phyloP scores from a whole-genome alignment of 139 green algal genomes.

The Desmodesmus armatus region DNA sequence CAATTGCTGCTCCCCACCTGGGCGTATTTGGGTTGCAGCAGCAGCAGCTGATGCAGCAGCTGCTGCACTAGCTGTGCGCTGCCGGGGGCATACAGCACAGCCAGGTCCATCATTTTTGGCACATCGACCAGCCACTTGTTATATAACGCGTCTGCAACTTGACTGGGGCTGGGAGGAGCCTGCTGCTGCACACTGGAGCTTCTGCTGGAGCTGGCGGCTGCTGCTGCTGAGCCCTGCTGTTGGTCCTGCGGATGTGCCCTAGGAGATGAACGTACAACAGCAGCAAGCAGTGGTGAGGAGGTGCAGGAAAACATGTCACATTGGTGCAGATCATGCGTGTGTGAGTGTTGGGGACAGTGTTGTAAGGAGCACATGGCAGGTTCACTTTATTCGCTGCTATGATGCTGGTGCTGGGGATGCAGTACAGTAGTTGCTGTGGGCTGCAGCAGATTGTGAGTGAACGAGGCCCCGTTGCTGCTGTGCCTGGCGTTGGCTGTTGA shows the following conservation, averaged over 20 bases:
- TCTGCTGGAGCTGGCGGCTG: neutral
- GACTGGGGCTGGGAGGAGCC: neutral
- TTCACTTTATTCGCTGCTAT: too few relatives aligned
- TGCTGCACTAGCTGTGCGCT: slow-evolving; percentile 61
- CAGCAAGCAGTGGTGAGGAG: too few relatives aligned
- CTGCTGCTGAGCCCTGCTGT: slow-evolving; percentile 12
- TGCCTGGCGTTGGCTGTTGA: too few relatives aligned
- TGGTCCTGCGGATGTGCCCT: slow-evolving; percentile 9
- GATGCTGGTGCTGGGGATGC: too few relatives aligned
- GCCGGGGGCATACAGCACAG: slow-evolving; percentile 69
- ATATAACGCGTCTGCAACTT: slow-evolving; percentile 61
- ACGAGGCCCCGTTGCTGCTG: too few relatives aligned
- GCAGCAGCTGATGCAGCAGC: slow-evolving; percentile 68
- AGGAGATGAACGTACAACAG: neutral
- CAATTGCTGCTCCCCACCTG: slow-evolving; percentile 22
- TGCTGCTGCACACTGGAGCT: too few relatives aligned
- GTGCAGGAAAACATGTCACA: too few relatives aligned
- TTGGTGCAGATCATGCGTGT: too few relatives aligned
- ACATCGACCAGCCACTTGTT: slow-evolving; percentile 72
- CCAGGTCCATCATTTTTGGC: slow-evolving; percentile 82
- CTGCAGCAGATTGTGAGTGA: too few relatives aligned
- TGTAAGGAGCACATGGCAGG: too few relatives aligned
- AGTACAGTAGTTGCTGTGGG: too few relatives aligned
- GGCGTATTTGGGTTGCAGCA: slow-evolving; percentile 70
- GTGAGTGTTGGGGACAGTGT: too few relatives aligned